Evolutionary conservation across 2,329 filamentous ascomycete species (phyloP).

Genomic region (Lecanicillium sp.): DNA sequence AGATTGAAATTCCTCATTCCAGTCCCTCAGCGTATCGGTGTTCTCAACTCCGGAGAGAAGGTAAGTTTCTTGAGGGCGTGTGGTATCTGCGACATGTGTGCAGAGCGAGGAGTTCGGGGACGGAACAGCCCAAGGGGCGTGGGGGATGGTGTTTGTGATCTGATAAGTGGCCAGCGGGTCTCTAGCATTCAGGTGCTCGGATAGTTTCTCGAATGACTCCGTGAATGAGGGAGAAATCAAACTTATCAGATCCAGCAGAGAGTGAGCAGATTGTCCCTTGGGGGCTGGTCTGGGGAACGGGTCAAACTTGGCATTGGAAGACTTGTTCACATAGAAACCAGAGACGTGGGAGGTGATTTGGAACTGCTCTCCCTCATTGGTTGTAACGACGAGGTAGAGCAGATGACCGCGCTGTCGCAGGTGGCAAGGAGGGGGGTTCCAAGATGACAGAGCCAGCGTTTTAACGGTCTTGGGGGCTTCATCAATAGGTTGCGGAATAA

Average conservation of each 20-base stretch:
- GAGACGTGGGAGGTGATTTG: constrained; percentile 91
- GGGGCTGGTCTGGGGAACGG: constrained; percentile 71
- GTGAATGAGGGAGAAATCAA: constrained; percentile 79
- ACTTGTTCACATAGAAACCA: constrained; percentile 96
- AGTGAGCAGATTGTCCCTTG: constrained; percentile 75
- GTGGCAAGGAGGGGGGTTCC: constrained; percentile 93
- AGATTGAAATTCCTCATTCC: constrained; percentile 99
- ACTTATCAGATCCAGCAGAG: constrained; percentile 70
- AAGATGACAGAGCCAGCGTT: constrained; percentile 76
- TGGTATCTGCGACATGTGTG: constrained; percentile 73
- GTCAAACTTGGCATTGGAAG: constrained; percentile 90
- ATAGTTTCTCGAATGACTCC: constrained; percentile 64
- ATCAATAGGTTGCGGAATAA: constrained; percentile 60
- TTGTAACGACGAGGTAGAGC: constrained; percentile 81
- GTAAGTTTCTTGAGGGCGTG: constrained; percentile 87
- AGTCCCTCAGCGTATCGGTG: constrained; percentile 88
- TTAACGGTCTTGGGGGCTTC: constrained; percentile 85
- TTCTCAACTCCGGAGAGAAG: constrained; percentile 86
- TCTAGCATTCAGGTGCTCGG: constrained; percentile 75
- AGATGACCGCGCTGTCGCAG: constrained; percentile 87
- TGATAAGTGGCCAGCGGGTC: constrained; percentile 91
- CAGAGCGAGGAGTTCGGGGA: constrained; percentile 54
- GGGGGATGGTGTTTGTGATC: constrained; percentile 88
- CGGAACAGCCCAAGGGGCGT: constrained; percentile 85
- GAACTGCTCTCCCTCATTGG: constrained; percentile 88